These are phyloP conservation scores for Fusarium sulawesiense DNA, from an alignment of 2,329 filamentous ascomycete species.

Conservation along the genomic window DNA sequence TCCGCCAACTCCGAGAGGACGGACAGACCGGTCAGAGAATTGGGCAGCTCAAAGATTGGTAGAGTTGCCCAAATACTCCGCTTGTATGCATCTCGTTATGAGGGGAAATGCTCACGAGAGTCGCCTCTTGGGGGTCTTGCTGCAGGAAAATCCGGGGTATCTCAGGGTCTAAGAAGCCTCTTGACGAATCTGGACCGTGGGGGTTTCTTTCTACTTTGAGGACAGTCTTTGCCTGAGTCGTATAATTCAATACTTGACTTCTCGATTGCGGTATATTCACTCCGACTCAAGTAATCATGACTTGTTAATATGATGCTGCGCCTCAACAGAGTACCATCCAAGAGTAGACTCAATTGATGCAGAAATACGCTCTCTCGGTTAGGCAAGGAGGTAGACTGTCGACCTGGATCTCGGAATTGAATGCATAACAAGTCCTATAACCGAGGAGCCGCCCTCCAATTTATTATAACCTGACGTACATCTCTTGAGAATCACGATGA, in stretches of 20 bases:
- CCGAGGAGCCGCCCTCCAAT: neutral
- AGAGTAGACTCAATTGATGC: neutral
- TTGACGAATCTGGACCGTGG: slow-evolving; percentile 31
- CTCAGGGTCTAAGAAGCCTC: slow-evolving; percentile 23
- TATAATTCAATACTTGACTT: neutral
- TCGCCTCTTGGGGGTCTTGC: slow-evolving; percentile 18
- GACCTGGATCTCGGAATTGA: neutral
- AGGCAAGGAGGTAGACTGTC: neutral
- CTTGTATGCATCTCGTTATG: slow-evolving; percentile 31
- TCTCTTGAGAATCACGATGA: slow-evolving; percentile 1
- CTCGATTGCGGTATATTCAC: slow-evolving; percentile 14
- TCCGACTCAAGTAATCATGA: slow-evolving; percentile 1
- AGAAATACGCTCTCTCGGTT: neutral
- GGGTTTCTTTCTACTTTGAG: slow-evolving; percentile 25
- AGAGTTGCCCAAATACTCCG: slow-evolving; percentile 24
- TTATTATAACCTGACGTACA: neutral
- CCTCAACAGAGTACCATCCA: slow-evolving; percentile 30
- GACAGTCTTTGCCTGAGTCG: slow-evolving; percentile 6
- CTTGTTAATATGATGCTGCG: slow-evolving; percentile 16
- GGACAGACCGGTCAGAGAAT: slow-evolving; percentile 30
- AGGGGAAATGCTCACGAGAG: slow-evolving; percentile 32
- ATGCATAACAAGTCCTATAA: neutral
- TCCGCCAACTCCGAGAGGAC: slow-evolving; percentile 19
- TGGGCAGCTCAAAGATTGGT: slow-evolving; percentile 35
- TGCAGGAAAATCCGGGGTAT: slow-evolving; percentile 42